Conservation (phyloP, 2,329 filamentous ascomycete species). For the Fusarium veterinarium region DNA sequence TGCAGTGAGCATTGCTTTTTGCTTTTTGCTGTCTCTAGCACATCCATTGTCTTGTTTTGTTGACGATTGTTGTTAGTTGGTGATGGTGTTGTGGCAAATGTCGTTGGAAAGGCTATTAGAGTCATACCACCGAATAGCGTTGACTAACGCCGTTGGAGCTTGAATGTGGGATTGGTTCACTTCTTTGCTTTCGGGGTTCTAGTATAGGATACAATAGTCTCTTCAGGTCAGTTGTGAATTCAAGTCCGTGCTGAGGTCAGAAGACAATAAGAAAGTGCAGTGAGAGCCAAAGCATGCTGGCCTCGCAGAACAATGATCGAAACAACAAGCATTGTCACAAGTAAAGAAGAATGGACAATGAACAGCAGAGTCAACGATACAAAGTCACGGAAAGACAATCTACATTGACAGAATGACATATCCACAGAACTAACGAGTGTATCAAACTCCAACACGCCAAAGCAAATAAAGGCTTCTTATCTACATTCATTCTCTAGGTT, state of each 20-base stretch:
- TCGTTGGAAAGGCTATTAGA: background rate
- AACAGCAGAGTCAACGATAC: background rate
- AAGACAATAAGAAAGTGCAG: background rate
- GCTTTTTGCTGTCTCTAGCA: background rate
- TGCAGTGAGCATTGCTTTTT: slow-evolving; percentile 6
- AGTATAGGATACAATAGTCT: too few relatives aligned
- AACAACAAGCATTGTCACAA: background rate
- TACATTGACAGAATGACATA: background rate
- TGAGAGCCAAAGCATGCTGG: background rate
- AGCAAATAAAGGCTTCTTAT: slow-evolving; percentile 33
- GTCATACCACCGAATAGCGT: background rate
- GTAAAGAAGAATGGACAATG: background rate
- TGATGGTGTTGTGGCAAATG: background rate
- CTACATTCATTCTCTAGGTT: slow-evolving; percentile 28
- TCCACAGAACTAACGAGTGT: slow-evolving; percentile 27
- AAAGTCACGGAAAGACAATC: background rate
- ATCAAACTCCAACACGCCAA: slow-evolving; percentile 38
- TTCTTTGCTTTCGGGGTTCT: too few relatives aligned
- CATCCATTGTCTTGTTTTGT: background rate
- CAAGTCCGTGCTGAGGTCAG: fast-evolving
- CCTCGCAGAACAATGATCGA: background rate
- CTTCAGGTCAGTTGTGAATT: background rate
- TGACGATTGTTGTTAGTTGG: background rate
- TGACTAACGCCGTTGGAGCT: background rate
- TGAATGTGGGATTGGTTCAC: background rate